phyloP scores from a whole-genome alignment of 257 asterid species.

The Jasminum sambac region DNA sequence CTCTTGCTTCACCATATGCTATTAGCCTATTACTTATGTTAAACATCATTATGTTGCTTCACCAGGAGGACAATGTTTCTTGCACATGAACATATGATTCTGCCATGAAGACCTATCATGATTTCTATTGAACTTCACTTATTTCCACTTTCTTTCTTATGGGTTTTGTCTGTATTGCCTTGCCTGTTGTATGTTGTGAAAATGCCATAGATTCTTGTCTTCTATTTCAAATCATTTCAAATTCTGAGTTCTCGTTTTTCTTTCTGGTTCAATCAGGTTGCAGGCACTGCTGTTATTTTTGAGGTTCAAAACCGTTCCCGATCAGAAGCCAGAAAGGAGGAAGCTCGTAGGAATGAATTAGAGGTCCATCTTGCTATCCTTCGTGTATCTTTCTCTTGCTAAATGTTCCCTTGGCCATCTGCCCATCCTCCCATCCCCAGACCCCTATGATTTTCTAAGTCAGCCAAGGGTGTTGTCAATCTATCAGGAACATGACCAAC shows the following conservation, averaged over 20 bases:
- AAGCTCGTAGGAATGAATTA: conserved; percentile 53
- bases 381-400: not conserved
- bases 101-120: not conserved
- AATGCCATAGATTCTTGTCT: not conserved
- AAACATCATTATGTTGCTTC: not conserved
- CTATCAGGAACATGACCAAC: not conserved
- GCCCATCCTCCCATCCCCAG: not conserved
- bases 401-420: not conserved
- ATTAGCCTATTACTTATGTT: too few relatives aligned
- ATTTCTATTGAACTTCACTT: not conserved
- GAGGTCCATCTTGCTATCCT: conserved; percentile 45
- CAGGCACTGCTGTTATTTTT: conserved; percentile 62
- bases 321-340: conserved; percentile 93
- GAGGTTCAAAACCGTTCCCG: conserved; percentile 84
- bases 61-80: not conserved
- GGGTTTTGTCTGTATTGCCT: not conserved
- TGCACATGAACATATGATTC: not conserved
- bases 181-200: not conserved
- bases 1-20: too few relatives aligned
- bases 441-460: not conserved
- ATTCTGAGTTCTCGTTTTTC: not conserved
- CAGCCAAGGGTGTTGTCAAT: not conserved
- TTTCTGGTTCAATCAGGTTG: conserved; percentile 52
- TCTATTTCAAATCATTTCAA: conserved; percentile 11
- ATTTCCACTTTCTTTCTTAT: not conserved